Evolutionary conservation across 345 rosid genomes (phyloP), one percentile per base, ranked within the genome.

Genomic region (Hibiscus syriacus): DNA sequence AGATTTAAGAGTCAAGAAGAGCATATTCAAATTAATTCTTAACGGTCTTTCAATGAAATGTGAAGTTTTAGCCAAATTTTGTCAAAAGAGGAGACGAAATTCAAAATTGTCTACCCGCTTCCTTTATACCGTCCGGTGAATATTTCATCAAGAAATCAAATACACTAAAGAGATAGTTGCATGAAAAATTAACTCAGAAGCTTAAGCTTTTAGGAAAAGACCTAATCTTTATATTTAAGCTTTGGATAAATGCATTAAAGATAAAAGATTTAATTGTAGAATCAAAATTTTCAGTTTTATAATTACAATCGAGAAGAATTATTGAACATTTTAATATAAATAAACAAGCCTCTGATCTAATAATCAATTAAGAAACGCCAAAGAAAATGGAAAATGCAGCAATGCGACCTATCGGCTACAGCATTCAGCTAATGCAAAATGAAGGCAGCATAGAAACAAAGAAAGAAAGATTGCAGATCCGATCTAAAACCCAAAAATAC

Each of bases 61-160:
- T 60, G 41, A 41, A 23, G 52, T 23, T 62, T 43, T 45, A 64
- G 67, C 54, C 53, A 45, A 64, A 64, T 64, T 41, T 25, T 16
- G 67, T 46, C 6, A 23, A n/a, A n/a, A n/a, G n/a, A n/a, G n/a
- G n/a, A n/a, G n/a, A n/a, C n/a, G n/a, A n/a, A n/a, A n/a, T n/a
- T n/a, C n/a, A n/a, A n/a, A n/a, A n/a, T n/a, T n/a, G n/a, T n/a
- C n/a, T n/a, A n/a, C 36, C 23, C 52, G 16, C 54, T 43, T 25
- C 12, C 48, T 36, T 38, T 32, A 34, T 19, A 20, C 46, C 3
- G 25, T 17, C 64, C 46, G 5, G 25, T 19, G 26, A 34, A 59
- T 34, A 23, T 60, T 60, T 60, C 46, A 19, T 41, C 7, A 34
- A 22, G 65, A 60, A 5, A 62, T 22, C 19, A 39, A 39, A 62